Percentiles rank a stretch among this genome's conserved stretches.
phyloP scores from a whole-genome alignment of 2,329 filamentous ascomycete genomes.

The Phyllosticta citrichinensis region DNA sequence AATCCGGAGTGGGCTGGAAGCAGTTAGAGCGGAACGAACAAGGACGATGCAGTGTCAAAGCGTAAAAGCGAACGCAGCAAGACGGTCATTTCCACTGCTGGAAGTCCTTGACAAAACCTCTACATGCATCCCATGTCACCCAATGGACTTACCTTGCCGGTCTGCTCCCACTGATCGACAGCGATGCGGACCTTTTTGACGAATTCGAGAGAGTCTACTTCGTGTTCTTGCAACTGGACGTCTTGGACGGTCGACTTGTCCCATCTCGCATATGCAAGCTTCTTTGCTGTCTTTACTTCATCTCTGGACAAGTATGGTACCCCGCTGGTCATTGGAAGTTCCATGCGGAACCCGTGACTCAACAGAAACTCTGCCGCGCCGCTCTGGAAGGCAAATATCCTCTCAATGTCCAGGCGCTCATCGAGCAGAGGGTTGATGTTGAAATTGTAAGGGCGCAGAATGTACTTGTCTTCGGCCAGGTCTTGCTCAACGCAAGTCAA shows the following conservation, averaged over 20 bases:
- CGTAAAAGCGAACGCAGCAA: background rate
- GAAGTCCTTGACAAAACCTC: background rate
- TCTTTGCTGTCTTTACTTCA: conserved; percentile 43
- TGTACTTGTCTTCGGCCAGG: conserved; percentile 42
- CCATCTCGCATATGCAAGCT: conserved; percentile 34
- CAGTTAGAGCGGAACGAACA: conserved; percentile 32
- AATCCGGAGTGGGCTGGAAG: conserved; percentile 15
- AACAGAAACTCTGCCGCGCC: conserved; percentile 53
- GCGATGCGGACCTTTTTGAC: conserved; percentile 35
- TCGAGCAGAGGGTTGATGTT: conserved; percentile 47
- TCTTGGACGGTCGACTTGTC: conserved; percentile 32
- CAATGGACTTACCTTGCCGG: conserved; percentile 15
- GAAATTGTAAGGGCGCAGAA: conserved; percentile 55
- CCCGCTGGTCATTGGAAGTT: conserved; percentile 45
- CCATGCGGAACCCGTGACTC: conserved; percentile 48
- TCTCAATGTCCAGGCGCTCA: conserved; percentile 46
- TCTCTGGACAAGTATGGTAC: conserved; percentile 53
- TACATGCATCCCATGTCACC: background rate
- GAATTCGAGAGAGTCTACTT: conserved; percentile 43
- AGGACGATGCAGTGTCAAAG: background rate
- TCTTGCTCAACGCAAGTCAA: conserved; percentile 55
- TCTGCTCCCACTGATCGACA: conserved; percentile 38
- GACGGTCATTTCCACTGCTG: background rate
- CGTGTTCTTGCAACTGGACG: conserved; percentile 42
- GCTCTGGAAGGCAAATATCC: conserved; percentile 50